Conservation (phyloP, 176 grass and related monocot species). For the Neostapfia colusana region DNA sequence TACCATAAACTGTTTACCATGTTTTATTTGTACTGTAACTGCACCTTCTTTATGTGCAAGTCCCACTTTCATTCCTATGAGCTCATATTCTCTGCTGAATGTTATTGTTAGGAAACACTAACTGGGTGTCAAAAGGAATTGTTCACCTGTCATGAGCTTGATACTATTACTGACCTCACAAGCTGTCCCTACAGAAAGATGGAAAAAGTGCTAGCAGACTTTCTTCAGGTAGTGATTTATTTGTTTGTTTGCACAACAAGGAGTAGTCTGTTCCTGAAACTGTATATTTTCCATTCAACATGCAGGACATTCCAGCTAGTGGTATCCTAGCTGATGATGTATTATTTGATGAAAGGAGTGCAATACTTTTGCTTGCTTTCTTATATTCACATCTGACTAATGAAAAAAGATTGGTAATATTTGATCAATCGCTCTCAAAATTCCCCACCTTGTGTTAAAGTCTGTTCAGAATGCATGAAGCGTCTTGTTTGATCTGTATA, state of each 20-base stretch:
- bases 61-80: constrained; percentile 14
- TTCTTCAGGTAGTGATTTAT: constrained; percentile 49
- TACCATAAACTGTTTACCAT: constrained; percentile 8
- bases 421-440: constrained; percentile 30
- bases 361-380: constrained; percentile 53
- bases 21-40: constrained; percentile 15
- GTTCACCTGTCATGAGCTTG: constrained; percentile 33
- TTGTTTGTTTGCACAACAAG: constrained; percentile 38
- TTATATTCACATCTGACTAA: constrained; percentile 53
- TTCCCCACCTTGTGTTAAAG: constrained; percentile 1
- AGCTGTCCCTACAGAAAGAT: constrained; percentile 30
- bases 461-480: constrained; percentile 12
- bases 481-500: constrained; percentile 32
- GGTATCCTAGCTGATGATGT: constrained; percentile 43
- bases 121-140: constrained; percentile 42
- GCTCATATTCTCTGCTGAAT: constrained; percentile 31
- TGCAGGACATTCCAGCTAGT: constrained; percentile 53
- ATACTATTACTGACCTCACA: constrained; percentile 15
- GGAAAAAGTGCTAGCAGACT: constrained; percentile 32
- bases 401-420: constrained; percentile 52
- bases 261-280: constrained; percentile 25
- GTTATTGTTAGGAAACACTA: constrained; percentile 50
- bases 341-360: constrained; percentile 53
- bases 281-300: constrained; percentile 19
- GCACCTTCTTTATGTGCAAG: constrained; percentile 4